Percentiles rank a stretch among this genome's conserved stretches.
These are phyloP conservation scores for Dactylellina haptotyla DNA, from an alignment of 2,329 filamentous ascomycete genomes.

Conservation along the genomic window DNA sequence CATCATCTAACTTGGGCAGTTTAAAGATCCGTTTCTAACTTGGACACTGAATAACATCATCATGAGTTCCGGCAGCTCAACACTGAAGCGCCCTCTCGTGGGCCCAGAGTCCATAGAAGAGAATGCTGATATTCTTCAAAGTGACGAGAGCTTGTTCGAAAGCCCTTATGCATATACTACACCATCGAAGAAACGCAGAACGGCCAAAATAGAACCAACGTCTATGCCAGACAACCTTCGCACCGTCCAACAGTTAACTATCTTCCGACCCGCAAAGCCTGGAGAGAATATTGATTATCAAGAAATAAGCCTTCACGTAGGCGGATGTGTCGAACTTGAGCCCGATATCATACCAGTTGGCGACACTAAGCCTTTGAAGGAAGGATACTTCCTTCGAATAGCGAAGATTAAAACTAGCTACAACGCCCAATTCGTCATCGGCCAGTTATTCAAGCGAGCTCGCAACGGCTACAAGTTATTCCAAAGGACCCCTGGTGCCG, in stretches of 20 bases:
- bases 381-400: conserved; percentile 27
- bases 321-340: conserved; percentile 31
- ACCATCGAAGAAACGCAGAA: conserved; percentile 1
- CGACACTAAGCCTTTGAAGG: neutral
- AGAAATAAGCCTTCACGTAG: conserved; percentile 10
- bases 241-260: conserved; percentile 2
- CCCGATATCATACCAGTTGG: conserved; percentile 4
- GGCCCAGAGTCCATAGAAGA: too few species aligned
- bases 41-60: too few species aligned
- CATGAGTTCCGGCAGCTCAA: neutral
- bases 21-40: too few species aligned
- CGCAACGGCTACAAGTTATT: conserved; percentile 31
- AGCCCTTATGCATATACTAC: neutral
- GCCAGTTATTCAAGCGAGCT: conserved; percentile 31
- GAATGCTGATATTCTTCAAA: too few species aligned
- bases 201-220: neutral
- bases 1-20: too few species aligned
- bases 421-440: conserved; percentile 20
- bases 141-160: neutral
- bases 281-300: conserved; percentile 5
- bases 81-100: neutral
- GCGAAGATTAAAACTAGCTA: conserved; percentile 18
- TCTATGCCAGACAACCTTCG: conserved; percentile 10
- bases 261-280: conserved; percentile 3
- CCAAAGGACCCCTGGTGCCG: conserved; percentile 13